Evolutionary conservation across 495 filamentous ascomycete species (phyloP).

Genomic region (Penicillium salamii): DNA sequence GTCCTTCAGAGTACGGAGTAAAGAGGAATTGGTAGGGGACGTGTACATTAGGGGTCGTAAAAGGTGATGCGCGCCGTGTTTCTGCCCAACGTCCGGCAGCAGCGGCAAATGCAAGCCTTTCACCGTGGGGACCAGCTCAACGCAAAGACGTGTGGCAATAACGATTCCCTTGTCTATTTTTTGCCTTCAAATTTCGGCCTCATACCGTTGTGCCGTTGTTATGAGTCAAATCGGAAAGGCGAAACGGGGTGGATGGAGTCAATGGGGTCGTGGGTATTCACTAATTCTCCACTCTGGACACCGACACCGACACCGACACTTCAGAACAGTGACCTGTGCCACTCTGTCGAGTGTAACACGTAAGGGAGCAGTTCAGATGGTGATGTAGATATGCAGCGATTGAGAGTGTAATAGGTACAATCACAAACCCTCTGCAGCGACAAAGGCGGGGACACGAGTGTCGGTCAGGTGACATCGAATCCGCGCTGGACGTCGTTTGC

Average conservation of each 20-base stretch:
- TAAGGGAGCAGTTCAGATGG: slow-evolving; percentile 22
- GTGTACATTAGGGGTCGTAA: no score
- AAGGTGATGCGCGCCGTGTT: slow-evolving; percentile 10
- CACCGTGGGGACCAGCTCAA: slow-evolving; percentile 12
- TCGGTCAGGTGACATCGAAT: slow-evolving; percentile 15
- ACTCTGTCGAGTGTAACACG: slow-evolving; percentile 6
- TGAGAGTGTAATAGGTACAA: background rate
- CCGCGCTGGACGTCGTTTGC: background rate
- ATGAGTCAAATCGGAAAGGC: slow-evolving; percentile 12
- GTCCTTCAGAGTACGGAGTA: no score
- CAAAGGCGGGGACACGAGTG: background rate
- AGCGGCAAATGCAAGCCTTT: slow-evolving; percentile 33
- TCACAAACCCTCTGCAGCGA: no score
- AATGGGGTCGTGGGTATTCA: slow-evolving; percentile 3
- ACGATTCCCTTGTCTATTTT: background rate
- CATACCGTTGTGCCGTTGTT: background rate
- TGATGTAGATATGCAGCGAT: slow-evolving; percentile 3
- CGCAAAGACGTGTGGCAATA: background rate
- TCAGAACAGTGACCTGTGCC: slow-evolving; percentile 6
- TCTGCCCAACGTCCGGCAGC: slow-evolving; percentile 41
- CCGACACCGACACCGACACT: slow-evolving; percentile 26
- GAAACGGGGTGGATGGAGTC: slow-evolving; percentile 19
- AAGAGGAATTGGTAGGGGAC: no score
- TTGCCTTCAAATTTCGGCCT: background rate
- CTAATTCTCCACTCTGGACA: slow-evolving; percentile 17